Conservation (phyloP, 148 eudicot genomes). For the Agrostemma githago region DNA sequence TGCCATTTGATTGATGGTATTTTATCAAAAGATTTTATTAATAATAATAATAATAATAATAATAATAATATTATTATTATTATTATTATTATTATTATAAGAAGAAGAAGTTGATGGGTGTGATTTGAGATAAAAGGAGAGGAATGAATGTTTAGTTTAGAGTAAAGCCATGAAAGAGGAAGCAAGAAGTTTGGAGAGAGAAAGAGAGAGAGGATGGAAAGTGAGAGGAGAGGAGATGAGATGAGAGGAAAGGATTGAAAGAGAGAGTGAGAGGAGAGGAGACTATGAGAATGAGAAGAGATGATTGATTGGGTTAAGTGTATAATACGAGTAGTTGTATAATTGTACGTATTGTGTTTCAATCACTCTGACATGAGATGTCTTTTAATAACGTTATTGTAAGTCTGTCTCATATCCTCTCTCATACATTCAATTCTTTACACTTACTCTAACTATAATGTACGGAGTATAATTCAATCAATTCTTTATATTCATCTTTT, state of each 20-base stretch:
- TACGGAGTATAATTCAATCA: too few relatives aligned
- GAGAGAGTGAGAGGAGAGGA: conserved; percentile 18
- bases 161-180: not conserved
- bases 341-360: too few relatives aligned
- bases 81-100: not conserved
- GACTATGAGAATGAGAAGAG: conserved; percentile 4
- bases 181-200: conserved; percentile 12
- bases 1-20: conserved; percentile 12
- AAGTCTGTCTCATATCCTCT: too few relatives aligned
- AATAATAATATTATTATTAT: too few relatives aligned
- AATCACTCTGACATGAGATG: too few relatives aligned
- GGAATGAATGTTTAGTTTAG: not conserved
- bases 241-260: not conserved
- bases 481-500: too few relatives aligned
- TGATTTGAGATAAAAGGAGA: too few relatives aligned
- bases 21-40: not conserved
- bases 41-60: not conserved
- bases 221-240: conserved; percentile 9
- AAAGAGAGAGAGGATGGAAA: not conserved
- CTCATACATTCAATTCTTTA: too few relatives aligned
- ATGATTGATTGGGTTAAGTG: not conserved
- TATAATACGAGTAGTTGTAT: too few relatives aligned
- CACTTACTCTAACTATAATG: too few relatives aligned
- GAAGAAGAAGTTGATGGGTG: not conserved
- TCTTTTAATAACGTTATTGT: too few relatives aligned